Conservation (phyloP, 106 monocot genomes). For the Platanthera zijinensis region DNA sequence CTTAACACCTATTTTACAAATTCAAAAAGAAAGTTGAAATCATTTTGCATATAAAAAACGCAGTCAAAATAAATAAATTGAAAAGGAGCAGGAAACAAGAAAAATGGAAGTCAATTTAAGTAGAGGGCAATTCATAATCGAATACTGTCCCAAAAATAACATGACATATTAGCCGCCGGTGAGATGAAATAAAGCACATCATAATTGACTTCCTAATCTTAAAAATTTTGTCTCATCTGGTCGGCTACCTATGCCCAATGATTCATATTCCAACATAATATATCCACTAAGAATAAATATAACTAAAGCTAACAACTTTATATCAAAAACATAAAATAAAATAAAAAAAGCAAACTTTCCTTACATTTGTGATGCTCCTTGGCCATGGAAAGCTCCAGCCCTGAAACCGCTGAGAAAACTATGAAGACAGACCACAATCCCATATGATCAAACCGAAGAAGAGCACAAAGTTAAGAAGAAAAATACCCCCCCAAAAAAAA, state of each 20-base stretch:
- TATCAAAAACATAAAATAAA: neutral
- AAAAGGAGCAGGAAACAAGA: neutral
- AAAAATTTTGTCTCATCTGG: neutral
- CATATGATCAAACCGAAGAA: neutral
- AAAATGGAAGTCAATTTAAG: neutral
- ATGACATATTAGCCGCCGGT: neutral
- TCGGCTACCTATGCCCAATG: neutral
- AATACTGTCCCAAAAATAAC: neutral
- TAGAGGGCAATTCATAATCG: neutral
- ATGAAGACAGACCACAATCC: slow-evolving; percentile 11
- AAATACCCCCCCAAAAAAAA: neutral
- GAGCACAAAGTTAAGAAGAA: neutral
- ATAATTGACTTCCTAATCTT: slow-evolving; percentile 1
- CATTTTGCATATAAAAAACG: neutral
- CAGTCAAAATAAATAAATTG: neutral
- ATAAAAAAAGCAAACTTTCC: too few species aligned
- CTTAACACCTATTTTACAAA: neutral
- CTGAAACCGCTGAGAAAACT: slow-evolving; percentile 96
- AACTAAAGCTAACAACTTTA: neutral
- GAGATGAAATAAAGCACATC: neutral
- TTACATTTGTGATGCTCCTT: slow-evolving; percentile 87
- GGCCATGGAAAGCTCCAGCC: slow-evolving; percentile 81
- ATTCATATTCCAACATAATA: slow-evolving; percentile 1
- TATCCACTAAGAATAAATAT: neutral
- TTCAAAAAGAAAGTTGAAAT: neutral